A percentile compares a stretch with the other conserved stretches of the same genome.
phyloP scores from a whole-genome alignment of 75 land plant species.

The Pseudotsuga menziesii region DNA sequence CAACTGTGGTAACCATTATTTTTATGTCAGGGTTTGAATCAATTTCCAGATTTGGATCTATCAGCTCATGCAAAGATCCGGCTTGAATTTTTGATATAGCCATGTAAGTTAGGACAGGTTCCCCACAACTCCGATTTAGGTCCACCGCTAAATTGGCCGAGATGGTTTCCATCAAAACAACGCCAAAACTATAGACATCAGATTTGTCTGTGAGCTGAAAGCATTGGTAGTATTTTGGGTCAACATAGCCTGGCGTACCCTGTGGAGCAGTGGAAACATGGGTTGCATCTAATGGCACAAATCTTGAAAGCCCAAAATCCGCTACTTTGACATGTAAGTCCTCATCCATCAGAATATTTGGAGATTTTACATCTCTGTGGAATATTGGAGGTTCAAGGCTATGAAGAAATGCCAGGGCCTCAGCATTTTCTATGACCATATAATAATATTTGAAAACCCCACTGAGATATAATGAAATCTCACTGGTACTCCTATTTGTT shows the following conservation, averaged over 20 bases:
- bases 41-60: constrained; percentile 23
- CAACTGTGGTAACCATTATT: constrained; percentile 17
- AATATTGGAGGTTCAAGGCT: constrained; percentile 7
- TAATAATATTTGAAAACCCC: too few relatives aligned
- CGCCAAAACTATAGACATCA: constrained; percentile 45
- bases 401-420: constrained; percentile 25
- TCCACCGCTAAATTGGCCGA: constrained; percentile 26
- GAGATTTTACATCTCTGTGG: constrained; percentile 19
- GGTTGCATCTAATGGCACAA: constrained; percentile 25
- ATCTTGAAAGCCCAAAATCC: constrained; percentile 36
- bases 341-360: constrained; percentile 17
- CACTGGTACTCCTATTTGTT: too few relatives aligned
- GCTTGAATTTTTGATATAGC: constrained; percentile 18
- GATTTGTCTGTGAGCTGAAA: constrained; percentile 46
- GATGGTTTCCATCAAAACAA: constrained; percentile 33
- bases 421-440: constrained; percentile 23
- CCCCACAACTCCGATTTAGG: constrained; percentile 12
- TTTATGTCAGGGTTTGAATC: neutral
- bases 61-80: constrained; percentile 18
- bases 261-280: constrained; percentile 39
- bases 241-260: constrained; percentile 40
- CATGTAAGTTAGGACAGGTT: constrained; percentile 17
- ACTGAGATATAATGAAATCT: too few relatives aligned
- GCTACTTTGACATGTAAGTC: constrained; percentile 23
- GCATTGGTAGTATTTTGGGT: constrained; percentile 36